Base-by-base conservation (phyloP, 331 rosid species). In the Pyracantha coccinea region DNA sequence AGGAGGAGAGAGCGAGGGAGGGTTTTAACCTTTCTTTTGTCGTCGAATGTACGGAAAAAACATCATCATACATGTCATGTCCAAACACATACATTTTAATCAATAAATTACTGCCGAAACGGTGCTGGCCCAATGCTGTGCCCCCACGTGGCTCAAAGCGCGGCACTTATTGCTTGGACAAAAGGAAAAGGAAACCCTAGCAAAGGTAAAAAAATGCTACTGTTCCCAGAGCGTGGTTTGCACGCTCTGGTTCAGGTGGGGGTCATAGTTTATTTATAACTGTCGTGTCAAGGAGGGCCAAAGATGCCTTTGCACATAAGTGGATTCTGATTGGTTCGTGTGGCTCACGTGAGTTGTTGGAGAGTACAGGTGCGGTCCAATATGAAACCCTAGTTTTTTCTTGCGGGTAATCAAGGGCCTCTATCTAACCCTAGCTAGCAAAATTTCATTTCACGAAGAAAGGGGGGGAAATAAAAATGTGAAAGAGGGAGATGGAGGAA, bases 171-270 rank as follows among this genome's bases (percentile, higher is more conserved):
- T 86, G 44, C 27, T 21, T 23, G 28, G 58, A 41, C 74, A 79
- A 74, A 74, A 68, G 74, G 72, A 75, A 86, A 82, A 67, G 77
- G 61, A 91, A 91, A 88, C 98, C 98, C 97, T 89, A 89, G 93
- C 23, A 66, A 38, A 65, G 70, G 76, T 53, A 24, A 77, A 16
- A 66, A 67, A 72, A 12, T 44, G 13, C 13, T 35, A 74, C 75
- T 71, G 81, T 67, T 4, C 12, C 74, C 29, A 54, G 75, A 88
- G 88, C 97, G 91, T 88, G 23, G 1, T 0, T 1, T 6, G 7
- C 85, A 91, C 90, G 92, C 94, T 60, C 81, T 6, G 53, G 20
- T 66, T 64, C 55, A 25, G 33, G 10, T 1, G 45, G 72, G 35
- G 54, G 67, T 77, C 20, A 41, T 24, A 76, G 63, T 82, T 82